phyloP scores from a whole-genome alignment of 1,284 basidiomycete genomes.

The Trametes hirsuta region DNA sequence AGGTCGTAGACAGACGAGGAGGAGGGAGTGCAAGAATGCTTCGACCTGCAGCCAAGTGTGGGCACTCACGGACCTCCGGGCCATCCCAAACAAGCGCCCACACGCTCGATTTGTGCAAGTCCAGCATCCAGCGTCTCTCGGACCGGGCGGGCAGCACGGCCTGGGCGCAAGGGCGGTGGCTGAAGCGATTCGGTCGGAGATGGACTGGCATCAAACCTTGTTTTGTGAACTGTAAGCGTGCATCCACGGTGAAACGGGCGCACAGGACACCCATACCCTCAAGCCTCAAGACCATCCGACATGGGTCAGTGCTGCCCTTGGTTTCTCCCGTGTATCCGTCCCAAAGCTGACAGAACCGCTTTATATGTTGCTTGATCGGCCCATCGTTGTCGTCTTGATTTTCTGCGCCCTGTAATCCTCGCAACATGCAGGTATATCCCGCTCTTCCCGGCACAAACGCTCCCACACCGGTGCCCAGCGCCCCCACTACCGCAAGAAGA shows the following conservation, averaged over 20 bases:
- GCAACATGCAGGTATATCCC: constrained; percentile 78
- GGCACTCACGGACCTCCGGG: too few relatives aligned
- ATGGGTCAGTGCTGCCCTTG: constrained; percentile 40
- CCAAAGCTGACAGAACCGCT: constrained; percentile 6
- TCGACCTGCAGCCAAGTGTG: too few relatives aligned
- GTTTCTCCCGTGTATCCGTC: neutral
- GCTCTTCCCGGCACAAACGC: constrained; percentile 94
- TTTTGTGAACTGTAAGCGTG: constrained; percentile 35
- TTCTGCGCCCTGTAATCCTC: neutral
- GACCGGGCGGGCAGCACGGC: neutral
- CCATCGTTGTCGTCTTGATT: neutral
- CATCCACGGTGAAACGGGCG: constrained; percentile 33
- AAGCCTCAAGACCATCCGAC: constrained; percentile 41
- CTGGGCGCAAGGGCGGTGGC: constrained; percentile 10
- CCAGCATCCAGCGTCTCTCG: neutral
- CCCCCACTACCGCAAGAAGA: constrained; percentile 97
- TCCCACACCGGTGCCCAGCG: constrained; percentile 91
- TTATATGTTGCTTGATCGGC: neutral
- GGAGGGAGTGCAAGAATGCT: too few relatives aligned
- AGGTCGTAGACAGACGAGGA: too few relatives aligned
- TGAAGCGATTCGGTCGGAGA: constrained; percentile 28
- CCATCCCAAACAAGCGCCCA: too few relatives aligned
- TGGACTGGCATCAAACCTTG: constrained; percentile 32
- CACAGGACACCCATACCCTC: constrained; percentile 33
- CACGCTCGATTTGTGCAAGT: too few relatives aligned